phyloP scores from a whole-genome alignment of 2,329 filamentous ascomycete species.

The Gaeumannomyces tritici region DNA sequence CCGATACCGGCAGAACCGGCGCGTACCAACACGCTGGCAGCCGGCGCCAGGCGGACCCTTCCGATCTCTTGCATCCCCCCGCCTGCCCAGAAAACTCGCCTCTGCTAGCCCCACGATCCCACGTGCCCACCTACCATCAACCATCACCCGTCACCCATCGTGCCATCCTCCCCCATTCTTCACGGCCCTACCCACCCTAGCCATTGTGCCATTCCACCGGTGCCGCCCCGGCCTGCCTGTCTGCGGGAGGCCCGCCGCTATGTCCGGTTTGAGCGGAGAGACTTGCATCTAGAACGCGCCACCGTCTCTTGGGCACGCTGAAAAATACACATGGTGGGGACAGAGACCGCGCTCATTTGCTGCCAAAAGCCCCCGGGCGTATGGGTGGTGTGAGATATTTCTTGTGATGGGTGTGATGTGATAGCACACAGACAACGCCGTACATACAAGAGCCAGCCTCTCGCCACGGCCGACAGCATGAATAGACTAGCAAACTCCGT shows the following conservation, averaged over 20 bases:
- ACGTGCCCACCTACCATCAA: not conserved
- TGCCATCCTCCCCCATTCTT: not conserved
- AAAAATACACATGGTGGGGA: not conserved
- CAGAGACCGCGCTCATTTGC: not conserved
- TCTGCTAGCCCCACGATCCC: not conserved
- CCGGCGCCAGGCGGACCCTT: not conserved
- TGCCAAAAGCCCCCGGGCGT: not conserved
- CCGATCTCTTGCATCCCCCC: not conserved
- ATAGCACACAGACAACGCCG: no score
- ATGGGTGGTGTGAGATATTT: not conserved
- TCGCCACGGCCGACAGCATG: not conserved
- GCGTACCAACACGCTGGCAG: no score
- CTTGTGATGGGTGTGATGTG: not conserved
- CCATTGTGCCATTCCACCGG: not conserved
- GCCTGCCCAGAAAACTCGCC: not conserved
- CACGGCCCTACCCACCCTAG: not conserved
- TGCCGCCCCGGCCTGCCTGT: no score
- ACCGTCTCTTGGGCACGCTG: not conserved
- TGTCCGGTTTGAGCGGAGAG: not conserved
- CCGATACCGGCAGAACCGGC: no score
- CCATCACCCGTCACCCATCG: no score
- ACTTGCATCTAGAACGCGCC: not conserved
- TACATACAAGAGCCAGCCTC: not conserved
- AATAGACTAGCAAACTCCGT: not conserved
- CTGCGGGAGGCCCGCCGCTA: not conserved